phyloP scores from a whole-genome alignment of 2,329 filamentous ascomycete genomes.

The Chaetomium globosum region DNA sequence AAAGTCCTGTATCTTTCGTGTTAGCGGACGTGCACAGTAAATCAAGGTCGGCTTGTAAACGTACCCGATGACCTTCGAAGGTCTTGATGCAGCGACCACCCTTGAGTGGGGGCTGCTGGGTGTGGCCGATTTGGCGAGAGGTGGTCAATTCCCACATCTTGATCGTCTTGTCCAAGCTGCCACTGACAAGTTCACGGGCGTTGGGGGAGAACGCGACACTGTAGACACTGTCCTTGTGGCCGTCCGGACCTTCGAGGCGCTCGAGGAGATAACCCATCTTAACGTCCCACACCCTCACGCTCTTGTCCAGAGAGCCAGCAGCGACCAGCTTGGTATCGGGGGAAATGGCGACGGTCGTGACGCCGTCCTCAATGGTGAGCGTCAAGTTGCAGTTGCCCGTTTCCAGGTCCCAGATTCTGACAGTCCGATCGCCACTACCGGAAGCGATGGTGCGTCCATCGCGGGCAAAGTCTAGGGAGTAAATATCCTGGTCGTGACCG shows the following conservation, averaged over 20 bases:
- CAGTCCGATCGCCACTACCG: slow-evolving; percentile 90
- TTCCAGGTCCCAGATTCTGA: slow-evolving; percentile 95
- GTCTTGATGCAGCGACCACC: slow-evolving; percentile 93
- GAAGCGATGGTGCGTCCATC: slow-evolving; percentile 95
- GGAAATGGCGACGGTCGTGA: slow-evolving; percentile 96
- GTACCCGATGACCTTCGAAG: slow-evolving; percentile 92
- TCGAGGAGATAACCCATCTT: slow-evolving; percentile 83
- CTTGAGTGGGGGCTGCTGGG: slow-evolving; percentile 62
- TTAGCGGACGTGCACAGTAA: slow-evolving; percentile 28
- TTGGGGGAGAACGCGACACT: slow-evolving; percentile 94
- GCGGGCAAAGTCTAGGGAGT: slow-evolving; percentile 90
- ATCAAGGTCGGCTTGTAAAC: slow-evolving; percentile 37
- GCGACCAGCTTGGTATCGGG: slow-evolving; percentile 93
- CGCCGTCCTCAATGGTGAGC: slow-evolving; percentile 91
- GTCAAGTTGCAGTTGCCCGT: slow-evolving; percentile 79
- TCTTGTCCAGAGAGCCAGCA: slow-evolving; percentile 94
- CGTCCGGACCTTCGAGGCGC: slow-evolving; percentile 86
- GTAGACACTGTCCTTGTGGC: slow-evolving; percentile 96
- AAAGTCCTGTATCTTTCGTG: slow-evolving; percentile 68
- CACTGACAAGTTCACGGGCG: slow-evolving; percentile 89
- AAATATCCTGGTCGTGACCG: slow-evolving; percentile 99
- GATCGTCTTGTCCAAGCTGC: slow-evolving; percentile 96
- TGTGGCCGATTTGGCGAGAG: slow-evolving; percentile 65
- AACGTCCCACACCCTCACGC: slow-evolving; percentile 95
- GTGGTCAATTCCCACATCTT: slow-evolving; percentile 97